phyloP scores from a whole-genome alignment of 768 basidiomycete genomes.

The Pleurotus sapidus region DNA sequence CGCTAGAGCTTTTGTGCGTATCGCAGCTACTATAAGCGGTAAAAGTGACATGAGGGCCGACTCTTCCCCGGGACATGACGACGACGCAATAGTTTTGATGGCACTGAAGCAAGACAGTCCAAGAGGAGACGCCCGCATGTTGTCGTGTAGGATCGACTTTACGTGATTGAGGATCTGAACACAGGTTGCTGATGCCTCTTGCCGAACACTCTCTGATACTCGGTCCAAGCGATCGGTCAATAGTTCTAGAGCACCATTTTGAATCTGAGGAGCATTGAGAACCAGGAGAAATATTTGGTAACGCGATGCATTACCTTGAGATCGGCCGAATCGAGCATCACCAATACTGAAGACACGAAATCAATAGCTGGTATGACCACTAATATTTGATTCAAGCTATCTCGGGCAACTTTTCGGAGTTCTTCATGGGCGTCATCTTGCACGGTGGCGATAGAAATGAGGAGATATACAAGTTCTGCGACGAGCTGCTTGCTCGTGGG shows the following conservation, averaged over 20 bases:
- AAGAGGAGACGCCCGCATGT: constrained; percentile 34
- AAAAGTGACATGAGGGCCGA: constrained; percentile 53
- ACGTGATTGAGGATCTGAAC: constrained; percentile 50
- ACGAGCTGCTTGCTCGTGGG: constrained; percentile 19
- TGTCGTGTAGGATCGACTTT: constrained; percentile 41
- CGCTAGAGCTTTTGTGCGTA: constrained; percentile 35
- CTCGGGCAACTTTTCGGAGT: constrained; percentile 44
- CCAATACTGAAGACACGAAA: constrained; percentile 57
- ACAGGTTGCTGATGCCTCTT: constrained; percentile 45
- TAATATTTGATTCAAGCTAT: constrained; percentile 52
- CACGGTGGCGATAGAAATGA: constrained; percentile 46
- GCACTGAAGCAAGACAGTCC: constrained; percentile 52
- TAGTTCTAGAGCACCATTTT: constrained; percentile 67
- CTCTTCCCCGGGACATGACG: constrained; percentile 68
- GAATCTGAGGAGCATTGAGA: constrained; percentile 27
- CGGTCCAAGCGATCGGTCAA: constrained; percentile 63
- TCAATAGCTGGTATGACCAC: constrained; percentile 65
- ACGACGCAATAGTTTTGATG: constrained; percentile 54
- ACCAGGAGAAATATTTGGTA: neutral
- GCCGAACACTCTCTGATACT: constrained; percentile 55
- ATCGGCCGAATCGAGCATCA: constrained; percentile 56
- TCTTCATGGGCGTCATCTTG: constrained; percentile 36
- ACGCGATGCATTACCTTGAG: constrained; percentile 37
- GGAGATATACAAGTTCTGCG: constrained; percentile 41
- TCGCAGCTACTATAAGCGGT: constrained; percentile 51